Evolutionary conservation across 139 green algal genomes (phyloP), one percentile per base, ranked within the genome.

Genomic region (Zygnema cylindricum): DNA sequence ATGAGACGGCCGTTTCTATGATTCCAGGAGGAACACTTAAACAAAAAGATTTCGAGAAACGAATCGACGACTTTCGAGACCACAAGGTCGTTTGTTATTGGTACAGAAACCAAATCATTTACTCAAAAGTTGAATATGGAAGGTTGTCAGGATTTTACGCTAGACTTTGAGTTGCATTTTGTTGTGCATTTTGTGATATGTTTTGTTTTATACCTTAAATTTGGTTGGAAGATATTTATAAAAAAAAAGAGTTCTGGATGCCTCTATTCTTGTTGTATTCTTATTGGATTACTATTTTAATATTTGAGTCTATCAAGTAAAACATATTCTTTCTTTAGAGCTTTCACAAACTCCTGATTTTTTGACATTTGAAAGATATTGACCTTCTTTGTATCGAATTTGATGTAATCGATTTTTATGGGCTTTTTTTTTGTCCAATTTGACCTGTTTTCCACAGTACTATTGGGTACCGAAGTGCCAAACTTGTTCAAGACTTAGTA

Each of bases 381-480:
- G 35, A 85, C 7, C 33, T 76, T 23, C 11, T 77, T 49, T 22
- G 30, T 35, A 35, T 35, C 57, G 30, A 30, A 25, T 25, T 25
- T 73, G 57, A 35, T 73, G 25, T 35, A 73, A 73, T 35, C 30
- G 30, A 35, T 73, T 30, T 30, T 30, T 73, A 25, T 73, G 30
- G 30, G 25, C 57, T 35, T 35, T 35, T 25, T 73, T 73, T 35
- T 25, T 30, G 25, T 73, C 57, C 38, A 41, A 79, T 79, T 3
- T 16, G 3, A 79, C 16, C 36, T 79, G 71, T 79, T 7, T 79
- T 11, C 7, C 21, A 16, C 83, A 88, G 83, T 71, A 94, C 92
- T 11, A 91, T 94, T 40, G 93, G 93, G 25, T 93, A 88, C 42
- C 86, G 93, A 78, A 95, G 92, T 57, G 81, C 85, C 35, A 35